Evolutionary conservation across 2,329 filamentous ascomycete genomes (phyloP).

Genomic region (Ophiostoma perfectum): DNA sequence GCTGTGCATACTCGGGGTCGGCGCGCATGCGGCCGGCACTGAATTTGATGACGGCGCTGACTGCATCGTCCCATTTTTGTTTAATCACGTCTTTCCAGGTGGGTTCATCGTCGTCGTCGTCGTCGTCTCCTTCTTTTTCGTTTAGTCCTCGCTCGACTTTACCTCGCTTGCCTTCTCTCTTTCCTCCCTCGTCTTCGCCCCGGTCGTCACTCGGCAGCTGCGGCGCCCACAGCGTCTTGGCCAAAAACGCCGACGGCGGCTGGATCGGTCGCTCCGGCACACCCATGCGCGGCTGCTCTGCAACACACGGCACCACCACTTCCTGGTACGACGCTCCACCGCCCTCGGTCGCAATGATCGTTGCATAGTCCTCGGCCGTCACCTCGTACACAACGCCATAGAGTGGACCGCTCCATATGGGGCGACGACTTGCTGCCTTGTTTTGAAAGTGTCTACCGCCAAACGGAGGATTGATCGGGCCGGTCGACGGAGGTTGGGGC

Average conservation of each 20-base stretch:
- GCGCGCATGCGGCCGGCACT: constrained; percentile 49
- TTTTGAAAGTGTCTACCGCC: not conserved
- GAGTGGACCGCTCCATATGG: constrained; percentile 70
- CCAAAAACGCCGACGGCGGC: constrained; percentile 63
- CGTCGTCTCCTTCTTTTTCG: constrained; percentile 23
- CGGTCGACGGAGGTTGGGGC: constrained; percentile 20
- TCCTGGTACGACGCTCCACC: constrained; percentile 81
- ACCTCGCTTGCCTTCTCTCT: constrained; percentile 26
- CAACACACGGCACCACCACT: constrained; percentile 70
- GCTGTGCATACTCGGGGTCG: constrained; percentile 68
- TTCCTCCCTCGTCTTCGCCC: constrained; percentile 24
- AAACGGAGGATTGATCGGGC: constrained; percentile 6
- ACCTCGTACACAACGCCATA: constrained; percentile 96
- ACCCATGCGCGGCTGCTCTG: constrained; percentile 51
- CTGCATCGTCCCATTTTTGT: constrained; percentile 33
- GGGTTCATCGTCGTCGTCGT: constrained; percentile 17
- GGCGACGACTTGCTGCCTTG: constrained; percentile 44
- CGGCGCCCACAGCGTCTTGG: constrained; percentile 78
- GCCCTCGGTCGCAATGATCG: constrained; percentile 86
- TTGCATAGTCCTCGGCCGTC: constrained; percentile 71
- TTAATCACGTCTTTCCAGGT: not conserved
- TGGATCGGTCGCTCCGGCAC: constrained; percentile 62
- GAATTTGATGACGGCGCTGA: constrained; percentile 38
- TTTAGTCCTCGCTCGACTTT: constrained; percentile 25
- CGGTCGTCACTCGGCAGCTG: constrained; percentile 36